Evolutionary conservation across 805 yeast species (phyloP).

Genomic region (Wickerhamomyces hampshirensis): DNA sequence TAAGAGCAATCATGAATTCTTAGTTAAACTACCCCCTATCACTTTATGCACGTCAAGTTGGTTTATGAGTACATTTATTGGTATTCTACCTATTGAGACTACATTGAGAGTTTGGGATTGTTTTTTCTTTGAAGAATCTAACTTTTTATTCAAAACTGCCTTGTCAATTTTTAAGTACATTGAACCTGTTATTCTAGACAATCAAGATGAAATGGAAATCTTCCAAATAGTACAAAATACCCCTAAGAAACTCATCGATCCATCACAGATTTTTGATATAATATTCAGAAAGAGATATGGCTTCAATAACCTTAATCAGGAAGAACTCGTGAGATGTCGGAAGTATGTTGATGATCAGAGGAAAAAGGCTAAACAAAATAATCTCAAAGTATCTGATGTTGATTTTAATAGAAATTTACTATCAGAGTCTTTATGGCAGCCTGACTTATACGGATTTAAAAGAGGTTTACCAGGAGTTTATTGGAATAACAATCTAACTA

Average conservation of each 20-base stretch:
- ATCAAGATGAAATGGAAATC: slow-evolving; percentile 52
- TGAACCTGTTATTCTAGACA: slow-evolving; percentile 53
- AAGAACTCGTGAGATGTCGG: slow-evolving; percentile 73
- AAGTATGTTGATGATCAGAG: slow-evolving; percentile 70
- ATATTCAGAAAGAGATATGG: slow-evolving; percentile 73
- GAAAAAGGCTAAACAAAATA: slow-evolving; percentile 13
- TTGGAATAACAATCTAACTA: slow-evolving; percentile 58
- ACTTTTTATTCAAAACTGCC: slow-evolving; percentile 77
- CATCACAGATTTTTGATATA: slow-evolving; percentile 61
- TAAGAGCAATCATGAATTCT: slow-evolving; percentile 37
- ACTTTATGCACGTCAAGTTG: slow-evolving; percentile 93
- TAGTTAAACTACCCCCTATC: slow-evolving; percentile 80
- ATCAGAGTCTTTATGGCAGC: slow-evolving; percentile 29
- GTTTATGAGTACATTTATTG: slow-evolving; percentile 97
- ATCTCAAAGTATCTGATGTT: slow-evolving; percentile 20
- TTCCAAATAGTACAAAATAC: slow-evolving; percentile 83
- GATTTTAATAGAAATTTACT: slow-evolving; percentile 23
- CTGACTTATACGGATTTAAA: slow-evolving; percentile 39
- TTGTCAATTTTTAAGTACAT: slow-evolving; percentile 73
- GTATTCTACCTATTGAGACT: slow-evolving; percentile 83
- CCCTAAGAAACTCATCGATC: slow-evolving; percentile 70
- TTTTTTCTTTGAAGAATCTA: slow-evolving; percentile 86
- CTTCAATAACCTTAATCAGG: slow-evolving; percentile 73
- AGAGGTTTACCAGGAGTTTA: slow-evolving; percentile 45
- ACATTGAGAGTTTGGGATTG: slow-evolving; percentile 93